These are phyloP conservation scores for Melaleuca quinquenervia DNA, from an alignment of 345 rosid genomes.

Conservation along the genomic window DNA sequence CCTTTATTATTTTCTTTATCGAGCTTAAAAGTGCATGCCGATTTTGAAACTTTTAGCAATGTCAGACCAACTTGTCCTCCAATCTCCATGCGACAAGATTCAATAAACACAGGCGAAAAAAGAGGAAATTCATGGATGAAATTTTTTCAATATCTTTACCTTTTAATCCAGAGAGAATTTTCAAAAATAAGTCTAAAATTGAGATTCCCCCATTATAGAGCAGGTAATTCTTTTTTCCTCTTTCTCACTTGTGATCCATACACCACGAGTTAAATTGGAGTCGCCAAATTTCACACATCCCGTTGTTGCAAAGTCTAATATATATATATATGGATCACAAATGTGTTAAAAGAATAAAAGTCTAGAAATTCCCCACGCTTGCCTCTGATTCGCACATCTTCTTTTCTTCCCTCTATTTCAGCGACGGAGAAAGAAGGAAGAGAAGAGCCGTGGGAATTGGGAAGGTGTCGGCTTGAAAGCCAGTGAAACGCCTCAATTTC, in stretches of 20 bases:
- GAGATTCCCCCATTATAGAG: background rate
- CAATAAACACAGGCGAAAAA: background rate
- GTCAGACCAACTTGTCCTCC: background rate
- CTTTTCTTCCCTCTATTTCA: background rate
- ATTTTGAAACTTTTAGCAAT: background rate
- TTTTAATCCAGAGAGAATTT: background rate
- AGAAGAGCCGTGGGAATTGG: background rate
- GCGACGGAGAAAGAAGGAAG: background rate
- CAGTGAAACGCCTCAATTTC: background rate
- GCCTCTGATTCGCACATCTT: background rate
- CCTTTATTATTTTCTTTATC: background rate
- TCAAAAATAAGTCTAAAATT: background rate
- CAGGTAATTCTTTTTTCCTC: background rate
- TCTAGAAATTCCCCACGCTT: background rate
- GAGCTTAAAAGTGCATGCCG: background rate
- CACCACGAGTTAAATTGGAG: background rate
- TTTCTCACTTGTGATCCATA: background rate
- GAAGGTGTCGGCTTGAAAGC: background rate
- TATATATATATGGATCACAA: background rate
- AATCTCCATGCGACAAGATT: background rate
- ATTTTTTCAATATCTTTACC: background rate
- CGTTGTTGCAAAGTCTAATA: background rate
- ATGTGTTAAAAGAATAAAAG: background rate
- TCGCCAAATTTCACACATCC: background rate
- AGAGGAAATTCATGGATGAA: background rate